Percentiles rank a stretch among this genome's conserved stretches.
Conservation (phyloP, 352 stramenopile genomes). For the Lagenidium sp. region DNA sequence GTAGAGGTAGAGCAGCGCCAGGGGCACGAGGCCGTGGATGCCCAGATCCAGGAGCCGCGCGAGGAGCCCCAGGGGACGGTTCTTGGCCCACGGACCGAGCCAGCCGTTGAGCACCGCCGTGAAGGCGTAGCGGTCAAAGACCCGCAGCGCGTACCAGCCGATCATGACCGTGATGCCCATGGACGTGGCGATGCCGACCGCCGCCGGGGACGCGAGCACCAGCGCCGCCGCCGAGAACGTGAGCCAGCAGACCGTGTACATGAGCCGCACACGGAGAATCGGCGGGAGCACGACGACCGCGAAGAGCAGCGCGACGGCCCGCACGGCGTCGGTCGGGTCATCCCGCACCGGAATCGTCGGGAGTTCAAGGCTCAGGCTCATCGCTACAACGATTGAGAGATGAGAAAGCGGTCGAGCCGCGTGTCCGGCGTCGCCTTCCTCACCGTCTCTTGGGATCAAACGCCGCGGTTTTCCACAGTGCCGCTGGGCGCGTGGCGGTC, state of each 20-base stretch:
- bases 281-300: slow-evolving; percentile 47
- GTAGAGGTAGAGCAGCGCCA: slow-evolving; percentile 60
- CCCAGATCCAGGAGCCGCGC: slow-evolving; percentile 43
- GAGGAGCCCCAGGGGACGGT: slow-evolving; percentile 36
- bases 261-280: slow-evolving; percentile 52
- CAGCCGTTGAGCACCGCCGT: slow-evolving; percentile 69
- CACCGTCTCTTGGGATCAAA: no score
- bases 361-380: no score
- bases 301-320: slow-evolving; percentile 50
- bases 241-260: slow-evolving; percentile 79
- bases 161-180: slow-evolving; percentile 84
- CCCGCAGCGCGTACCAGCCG: slow-evolving; percentile 70
- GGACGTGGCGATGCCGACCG: slow-evolving; percentile 64
- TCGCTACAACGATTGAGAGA: no score
- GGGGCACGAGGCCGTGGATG: slow-evolving; percentile 55
- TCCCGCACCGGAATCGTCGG: no score
- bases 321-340: slow-evolving; percentile 35
- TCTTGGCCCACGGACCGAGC: slow-evolving; percentile 60
- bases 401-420: no score
- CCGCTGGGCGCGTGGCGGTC: no score
- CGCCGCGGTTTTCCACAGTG: no score
- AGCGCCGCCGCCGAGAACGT: slow-evolving; percentile 44
- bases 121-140: slow-evolving; percentile 73
- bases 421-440: no score
- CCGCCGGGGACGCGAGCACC: slow-evolving; percentile 37